Base-by-base conservation (phyloP, 306 rosid genomes). In the Chamaecrista fasciculata region DNA sequence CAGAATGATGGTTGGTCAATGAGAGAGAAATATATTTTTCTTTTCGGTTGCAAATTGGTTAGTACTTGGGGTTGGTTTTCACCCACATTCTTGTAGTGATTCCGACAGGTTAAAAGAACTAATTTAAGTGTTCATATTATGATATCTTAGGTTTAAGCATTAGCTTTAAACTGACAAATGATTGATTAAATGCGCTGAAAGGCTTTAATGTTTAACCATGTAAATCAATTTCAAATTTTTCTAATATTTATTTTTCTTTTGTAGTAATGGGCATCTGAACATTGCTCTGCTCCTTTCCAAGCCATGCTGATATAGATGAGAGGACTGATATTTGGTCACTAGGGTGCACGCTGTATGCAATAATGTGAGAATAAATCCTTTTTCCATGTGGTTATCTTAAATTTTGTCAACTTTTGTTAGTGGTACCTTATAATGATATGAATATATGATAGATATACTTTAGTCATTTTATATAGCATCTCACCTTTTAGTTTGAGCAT, bases 241-340 rank as follows among this genome's bases (percentile, higher is more conserved):
- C 18, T 59, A 34, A 25, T 60, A 65, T 29, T 11, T 80, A 66
- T 62, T 52, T 78, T 73, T 50, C 58, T 33, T 69, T 59, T 82
- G 82, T 81, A 95, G 97, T 97, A 95, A 78, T 95, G 97, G 99
- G 97, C 99, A 40, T 71, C 96, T 84, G 99, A 95, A 69, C 99
- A 95, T 64, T 86, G 92, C 78, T 89, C 96, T 20, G 99, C 97
- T 75, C 97, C 99, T 76, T 82, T 89, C 77, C 92, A 26, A 95
- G 95, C 84, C 83, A 86, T 42, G 73, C 87, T 50, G 82, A 89
- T 67, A 79, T 91, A 67, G 99, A 95, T 21, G 99, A 95, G 84
- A 89, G 99, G 86, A 95, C 95, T 72, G 99, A 95, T 55, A 62
- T 95, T 51, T 95, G 99, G 97, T 95, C 99, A 8, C 81, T 95